Evolutionary conservation across 2,329 filamentous ascomycete genomes (phyloP).

Genomic region (Colletotrichum liriopes): DNA sequence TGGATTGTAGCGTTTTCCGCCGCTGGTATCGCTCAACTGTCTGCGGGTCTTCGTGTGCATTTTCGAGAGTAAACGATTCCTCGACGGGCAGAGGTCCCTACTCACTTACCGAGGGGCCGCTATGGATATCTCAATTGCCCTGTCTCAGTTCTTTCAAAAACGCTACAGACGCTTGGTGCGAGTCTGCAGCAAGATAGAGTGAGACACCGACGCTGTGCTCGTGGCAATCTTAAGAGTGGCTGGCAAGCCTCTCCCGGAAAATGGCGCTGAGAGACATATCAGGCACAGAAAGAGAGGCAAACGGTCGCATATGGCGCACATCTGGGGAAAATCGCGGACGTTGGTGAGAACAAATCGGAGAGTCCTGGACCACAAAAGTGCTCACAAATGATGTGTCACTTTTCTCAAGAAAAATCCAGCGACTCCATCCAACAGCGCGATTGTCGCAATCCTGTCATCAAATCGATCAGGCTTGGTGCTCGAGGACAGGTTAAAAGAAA

Average conservation of each 20-base stretch:
- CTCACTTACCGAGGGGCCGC: no score
- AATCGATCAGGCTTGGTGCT: constrained; percentile 1
- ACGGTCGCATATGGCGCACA: background rate
- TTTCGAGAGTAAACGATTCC: background rate
- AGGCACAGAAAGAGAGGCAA: constrained; percentile 1
- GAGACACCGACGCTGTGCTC: background rate
- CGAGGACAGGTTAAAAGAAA: constrained; percentile 3
- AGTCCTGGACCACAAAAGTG: constrained; percentile 10
- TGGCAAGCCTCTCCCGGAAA: constrained; percentile 32
- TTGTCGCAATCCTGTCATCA: constrained; percentile 1
- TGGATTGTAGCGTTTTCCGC: background rate
- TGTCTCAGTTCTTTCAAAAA: background rate
- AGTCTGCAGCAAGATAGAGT: constrained; percentile 1
- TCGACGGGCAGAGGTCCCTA: no score
- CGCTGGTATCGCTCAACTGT: background rate
- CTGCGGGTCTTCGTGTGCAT: background rate
- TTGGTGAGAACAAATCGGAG: background rate
- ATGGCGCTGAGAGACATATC: background rate
- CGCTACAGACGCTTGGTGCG: background rate
- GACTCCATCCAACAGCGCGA: constrained; percentile 6
- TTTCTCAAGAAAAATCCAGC: background rate
- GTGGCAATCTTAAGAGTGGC: constrained; percentile 9
- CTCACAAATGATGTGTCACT: constrained; percentile 29
- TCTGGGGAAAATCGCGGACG: background rate
- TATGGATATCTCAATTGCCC: background rate